Conservation (phyloP, 345 rosid species). For the Eucalyptus polybractea region DNA sequence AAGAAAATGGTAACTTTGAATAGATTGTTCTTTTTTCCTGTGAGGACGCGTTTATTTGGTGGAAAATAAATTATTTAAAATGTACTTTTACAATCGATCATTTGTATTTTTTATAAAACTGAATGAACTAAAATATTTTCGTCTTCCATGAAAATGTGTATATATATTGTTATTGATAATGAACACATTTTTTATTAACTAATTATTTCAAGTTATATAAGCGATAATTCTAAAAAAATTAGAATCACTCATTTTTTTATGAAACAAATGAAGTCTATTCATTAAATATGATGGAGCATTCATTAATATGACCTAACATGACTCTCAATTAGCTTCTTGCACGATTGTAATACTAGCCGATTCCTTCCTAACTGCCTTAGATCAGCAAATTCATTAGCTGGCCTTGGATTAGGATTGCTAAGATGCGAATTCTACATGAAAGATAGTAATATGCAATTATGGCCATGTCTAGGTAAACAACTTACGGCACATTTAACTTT, state of each 20-base stretch:
- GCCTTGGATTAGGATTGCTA: background rate
- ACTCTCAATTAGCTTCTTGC: background rate
- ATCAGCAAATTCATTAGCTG: background rate
- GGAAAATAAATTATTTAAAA: background rate
- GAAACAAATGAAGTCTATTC: background rate
- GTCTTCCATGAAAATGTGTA: background rate
- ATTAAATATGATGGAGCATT: background rate
- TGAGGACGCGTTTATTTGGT: rapidly evolving
- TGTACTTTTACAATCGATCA: background rate
- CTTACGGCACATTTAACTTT: background rate
- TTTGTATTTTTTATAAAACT: rapidly evolving
- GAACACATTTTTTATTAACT: background rate
- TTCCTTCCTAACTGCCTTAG: background rate
- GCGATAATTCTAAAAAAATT: background rate
- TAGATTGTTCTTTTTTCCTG: background rate
- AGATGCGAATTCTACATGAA: background rate
- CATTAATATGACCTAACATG: background rate
- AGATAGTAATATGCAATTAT: background rate
- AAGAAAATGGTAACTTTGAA: background rate
- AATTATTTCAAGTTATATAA: background rate
- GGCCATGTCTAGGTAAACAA: background rate
- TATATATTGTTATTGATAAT: background rate
- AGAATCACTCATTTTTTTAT: background rate
- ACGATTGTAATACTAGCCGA: background rate
- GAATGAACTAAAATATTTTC: background rate